Evolutionary conservation across 2,329 filamentous ascomycete species (phyloP), one percentile per base, ranked within the genome.

Genomic region (Venturia carpophila): DNA sequence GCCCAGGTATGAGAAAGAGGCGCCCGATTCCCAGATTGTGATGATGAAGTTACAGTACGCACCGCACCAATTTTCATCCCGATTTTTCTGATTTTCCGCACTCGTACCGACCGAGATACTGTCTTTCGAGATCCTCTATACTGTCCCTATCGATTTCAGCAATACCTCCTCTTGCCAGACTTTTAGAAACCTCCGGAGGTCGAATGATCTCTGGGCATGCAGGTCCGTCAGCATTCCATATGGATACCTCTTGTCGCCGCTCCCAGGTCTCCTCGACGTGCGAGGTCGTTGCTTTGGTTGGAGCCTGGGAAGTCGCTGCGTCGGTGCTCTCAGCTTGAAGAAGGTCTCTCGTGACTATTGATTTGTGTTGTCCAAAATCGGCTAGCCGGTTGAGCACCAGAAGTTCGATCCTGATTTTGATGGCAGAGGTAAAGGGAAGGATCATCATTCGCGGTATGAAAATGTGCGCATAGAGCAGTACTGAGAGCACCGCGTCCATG

Each of bases 391-490:
- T 63, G 15, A 63, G 62, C 45, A 63, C 62, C n/a, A 63, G 21
- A 7, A 63, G 45, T 39, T 63, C 62, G 62, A 63, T 49, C 30
- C 62, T 47, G 27, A 55, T 41, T 41, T 63, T 63, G 62, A 63
- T 19, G n/a, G 62, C 62, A 17, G 34, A 47, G 9, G 45, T 47
- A 19, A 63, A 52, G 11, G 62, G 21, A 7, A 45, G 62, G 15
- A 63, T 47, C 62, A 63, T 63, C 62, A 47, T 17, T 17, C 62
- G 41, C 19, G 62, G 24, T 27, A 63, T 6, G 45, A 45, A 63
- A 24, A 37, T 9, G 15, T 52, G 21, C 10, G 6, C n/a, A 52
- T 63, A 63, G 6, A 63, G 45, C 30, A 47, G 27, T 34, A 47
- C 19, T 5, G 45, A 34, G 17, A 63, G 42, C 34, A 63, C 42